A percentile compares a stretch with the other conserved stretches of the same genome.
Conservation (phyloP, 1,284 basidiomycete species). For the Athelia psychrophila region DNA sequence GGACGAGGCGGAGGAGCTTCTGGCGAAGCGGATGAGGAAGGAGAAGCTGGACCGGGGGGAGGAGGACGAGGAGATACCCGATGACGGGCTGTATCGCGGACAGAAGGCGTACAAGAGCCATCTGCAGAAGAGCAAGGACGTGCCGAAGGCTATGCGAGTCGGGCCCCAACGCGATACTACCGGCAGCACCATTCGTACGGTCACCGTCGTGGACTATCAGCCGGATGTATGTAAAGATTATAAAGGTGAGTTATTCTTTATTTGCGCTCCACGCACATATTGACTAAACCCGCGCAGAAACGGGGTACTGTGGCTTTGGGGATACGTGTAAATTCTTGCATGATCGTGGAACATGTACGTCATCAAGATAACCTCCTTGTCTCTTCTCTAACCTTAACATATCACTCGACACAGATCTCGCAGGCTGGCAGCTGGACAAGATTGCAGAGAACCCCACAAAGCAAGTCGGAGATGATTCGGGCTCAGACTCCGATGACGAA, state of each 20-base stretch:
- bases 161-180: conserved; percentile 71
- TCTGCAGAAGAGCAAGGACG: conserved; percentile 76
- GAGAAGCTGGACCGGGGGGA: conserved; percentile 49
- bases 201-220: conserved; percentile 97
- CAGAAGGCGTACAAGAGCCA: conserved; percentile 81
- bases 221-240: conserved; percentile 99
- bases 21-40: conserved; percentile 59
- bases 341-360: conserved; percentile 82
- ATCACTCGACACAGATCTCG: conserved; percentile 68
- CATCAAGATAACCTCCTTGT: conserved; percentile 10
- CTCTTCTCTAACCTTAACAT: conserved; percentile 8
- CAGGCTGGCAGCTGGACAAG: conserved; percentile 97
- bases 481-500: conserved; percentile 71
- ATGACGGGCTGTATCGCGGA: conserved; percentile 91
- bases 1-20: conserved; percentile 74
- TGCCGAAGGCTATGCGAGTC: conserved; percentile 87
- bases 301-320: conserved; percentile 98
- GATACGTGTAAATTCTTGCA: conserved; percentile 98
- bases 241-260: conserved; percentile 65
- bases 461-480: conserved; percentile 56
- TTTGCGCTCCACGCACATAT: conserved; percentile 14
- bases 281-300: conserved; percentile 57
- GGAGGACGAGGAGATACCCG: conserved; percentile 58
- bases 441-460: conserved; percentile 66
- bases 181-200: conserved; percentile 89